phyloP scores from a whole-genome alignment of 2,329 filamentous ascomycete species.

The Zalaria sp. region DNA sequence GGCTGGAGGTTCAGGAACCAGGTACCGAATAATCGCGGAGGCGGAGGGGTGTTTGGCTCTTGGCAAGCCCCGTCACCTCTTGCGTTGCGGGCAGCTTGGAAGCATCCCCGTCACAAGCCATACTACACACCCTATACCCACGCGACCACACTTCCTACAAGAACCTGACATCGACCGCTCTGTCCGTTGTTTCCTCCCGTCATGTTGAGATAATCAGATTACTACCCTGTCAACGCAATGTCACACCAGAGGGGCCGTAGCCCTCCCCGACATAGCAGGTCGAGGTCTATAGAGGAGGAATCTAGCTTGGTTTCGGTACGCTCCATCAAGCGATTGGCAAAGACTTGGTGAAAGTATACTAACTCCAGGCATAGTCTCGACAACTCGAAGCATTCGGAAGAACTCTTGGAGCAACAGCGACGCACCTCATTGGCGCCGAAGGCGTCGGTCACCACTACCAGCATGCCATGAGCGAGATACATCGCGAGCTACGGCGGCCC shows the following conservation, averaged over 20 bases:
- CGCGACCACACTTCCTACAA: no score
- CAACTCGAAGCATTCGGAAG: slow-evolving; percentile 85
- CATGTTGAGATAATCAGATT: not conserved
- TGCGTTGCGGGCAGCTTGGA: no score
- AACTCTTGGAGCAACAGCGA: slow-evolving; percentile 88
- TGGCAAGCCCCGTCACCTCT: no score
- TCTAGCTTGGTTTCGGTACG: slow-evolving; percentile 5
- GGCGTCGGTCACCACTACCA: slow-evolving; percentile 58
- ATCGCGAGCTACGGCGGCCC: slow-evolving; percentile 75
- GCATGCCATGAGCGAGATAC: slow-evolving; percentile 74
- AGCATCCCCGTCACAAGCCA: no score
- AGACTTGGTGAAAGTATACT: not conserved
- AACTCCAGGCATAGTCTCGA: slow-evolving; percentile 46
- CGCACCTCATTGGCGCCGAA: slow-evolving; percentile 60
- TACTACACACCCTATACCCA: no score
- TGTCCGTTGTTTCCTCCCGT: no score
- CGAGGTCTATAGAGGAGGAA: slow-evolving; percentile 5
- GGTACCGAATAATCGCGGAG: no score
- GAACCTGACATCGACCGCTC: no score
- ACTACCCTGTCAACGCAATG: not conserved
- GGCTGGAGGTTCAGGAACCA: no score
- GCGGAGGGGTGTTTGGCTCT: no score
- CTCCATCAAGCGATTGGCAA: not conserved
- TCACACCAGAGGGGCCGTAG: slow-evolving; percentile 4
- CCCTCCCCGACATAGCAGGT: slow-evolving; percentile 1